Evolutionary conservation across 768 basidiomycete species (phyloP).

Genomic region (Leucogyrophana mollusca): DNA sequence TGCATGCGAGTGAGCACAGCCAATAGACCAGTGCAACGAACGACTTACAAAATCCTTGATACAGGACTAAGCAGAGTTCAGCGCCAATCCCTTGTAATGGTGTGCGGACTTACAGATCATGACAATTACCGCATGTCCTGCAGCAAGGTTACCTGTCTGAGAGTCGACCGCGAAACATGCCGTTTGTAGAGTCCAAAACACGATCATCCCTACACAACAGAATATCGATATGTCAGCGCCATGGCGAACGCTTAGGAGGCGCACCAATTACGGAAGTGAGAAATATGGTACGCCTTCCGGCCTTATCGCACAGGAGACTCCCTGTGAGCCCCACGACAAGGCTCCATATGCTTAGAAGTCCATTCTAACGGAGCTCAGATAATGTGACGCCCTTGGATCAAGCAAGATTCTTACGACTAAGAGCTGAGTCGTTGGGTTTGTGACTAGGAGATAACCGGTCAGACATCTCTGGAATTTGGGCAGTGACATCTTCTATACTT

Average conservation of each 20-base stretch:
- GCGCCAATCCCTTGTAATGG: too few species aligned
- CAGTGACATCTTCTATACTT: too few species aligned
- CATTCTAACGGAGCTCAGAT: constrained; percentile 34
- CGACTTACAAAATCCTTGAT: constrained; percentile 31
- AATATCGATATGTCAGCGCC: constrained; percentile 19
- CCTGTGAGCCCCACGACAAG: constrained; percentile 47
- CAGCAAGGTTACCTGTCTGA: constrained; percentile 14
- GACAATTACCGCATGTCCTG: constrained; percentile 41
- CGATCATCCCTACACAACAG: constrained; percentile 30
- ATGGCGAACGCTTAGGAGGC: constrained; percentile 6
- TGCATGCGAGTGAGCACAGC: background rate
- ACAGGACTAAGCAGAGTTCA: constrained; percentile 23
- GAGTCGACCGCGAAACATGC: constrained; percentile 28
- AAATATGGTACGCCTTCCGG: constrained; percentile 48
- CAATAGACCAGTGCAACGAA: too few species aligned
- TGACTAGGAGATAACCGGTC: constrained; percentile 25
- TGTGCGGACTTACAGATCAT: constrained; percentile 33
- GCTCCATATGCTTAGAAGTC: constrained; percentile 51
- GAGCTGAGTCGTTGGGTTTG: constrained; percentile 39
- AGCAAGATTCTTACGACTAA: constrained; percentile 28
- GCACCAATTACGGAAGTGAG: constrained; percentile 41
- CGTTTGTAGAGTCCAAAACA: constrained; percentile 36
- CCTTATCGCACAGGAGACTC: constrained; percentile 44
- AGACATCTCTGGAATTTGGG: background rate
- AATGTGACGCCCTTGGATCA: background rate